phyloP scores from a whole-genome alignment of 306 rosid genomes.

The Cotoneaster glaucophyllus region DNA sequence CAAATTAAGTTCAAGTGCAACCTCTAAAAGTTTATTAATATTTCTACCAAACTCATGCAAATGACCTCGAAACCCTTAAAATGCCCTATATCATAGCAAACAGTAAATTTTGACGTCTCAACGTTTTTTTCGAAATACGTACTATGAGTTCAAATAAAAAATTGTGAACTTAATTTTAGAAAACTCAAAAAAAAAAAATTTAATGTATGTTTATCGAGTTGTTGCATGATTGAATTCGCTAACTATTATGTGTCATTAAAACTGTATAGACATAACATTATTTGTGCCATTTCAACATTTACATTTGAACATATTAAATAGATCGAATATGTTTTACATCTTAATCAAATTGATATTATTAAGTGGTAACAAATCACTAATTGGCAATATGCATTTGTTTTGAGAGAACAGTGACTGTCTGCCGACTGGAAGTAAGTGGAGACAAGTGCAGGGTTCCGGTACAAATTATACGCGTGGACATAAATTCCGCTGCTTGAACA shows the following conservation, averaged over 20 bases:
- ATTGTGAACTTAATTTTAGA: no score
- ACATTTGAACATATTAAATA: not conserved
- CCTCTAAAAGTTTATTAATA: no score
- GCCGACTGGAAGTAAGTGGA: not conserved
- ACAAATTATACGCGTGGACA: constrained; percentile 35
- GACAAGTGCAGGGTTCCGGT: not conserved
- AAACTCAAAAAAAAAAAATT: no score
- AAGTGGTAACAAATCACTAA: not conserved
- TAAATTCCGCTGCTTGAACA: constrained; percentile 36
- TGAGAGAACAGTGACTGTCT: not conserved
- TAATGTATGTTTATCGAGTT: no score
- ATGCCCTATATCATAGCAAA: not conserved
- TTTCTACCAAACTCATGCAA: not conserved
- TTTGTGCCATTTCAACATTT: no score
- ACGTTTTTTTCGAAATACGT: no score
- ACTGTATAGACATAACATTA: no score
- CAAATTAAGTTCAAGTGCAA: no score
- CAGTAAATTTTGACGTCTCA: not conserved
- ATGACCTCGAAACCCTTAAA: not conserved
- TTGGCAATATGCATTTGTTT: not conserved
- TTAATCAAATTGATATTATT: not conserved
- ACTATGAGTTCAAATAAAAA: not conserved
- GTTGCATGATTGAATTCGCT: not conserved
- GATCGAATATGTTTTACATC: not conserved
- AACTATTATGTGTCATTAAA: no score